Base-by-base conservation (phyloP, 352 stramenopile genomes). In the Phytophthora boehmeriae region DNA sequence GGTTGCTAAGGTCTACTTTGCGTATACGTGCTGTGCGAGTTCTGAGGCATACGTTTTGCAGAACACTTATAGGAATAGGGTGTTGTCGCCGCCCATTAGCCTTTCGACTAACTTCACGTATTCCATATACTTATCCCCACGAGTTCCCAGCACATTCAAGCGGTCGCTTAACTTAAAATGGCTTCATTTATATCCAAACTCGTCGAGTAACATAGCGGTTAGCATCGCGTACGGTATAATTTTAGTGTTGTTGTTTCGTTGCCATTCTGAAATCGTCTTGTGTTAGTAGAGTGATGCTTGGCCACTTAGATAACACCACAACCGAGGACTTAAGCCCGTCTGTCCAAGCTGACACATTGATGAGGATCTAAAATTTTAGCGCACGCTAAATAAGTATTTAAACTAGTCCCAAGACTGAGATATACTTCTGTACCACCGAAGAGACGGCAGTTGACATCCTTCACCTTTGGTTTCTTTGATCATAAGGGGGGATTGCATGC, bases 101-200 rank as follows among this genome's bases (percentile, higher is more conserved):
- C 53, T 43, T 51, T 61, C 42, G 13, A 61, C 53, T 20, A 52
- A 61, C 43, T 61, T 61, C 2, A 61, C 20, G 23, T 61, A 61
- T 30, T 61, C 53, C 0, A 61, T 11, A 13, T 46, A 61, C 5
- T n/a, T 61, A 5, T 14, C 34, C 45, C 53, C 53, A 54, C n/a
- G 53, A 47, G 22, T 61, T 43, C 6, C 32, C 30, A 16, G 6
- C 4, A 5, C 53, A 25, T 17, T 61, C 53, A 10, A 59, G 49
- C 51, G 38, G 23, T 49, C 38, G 28, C 22, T 59, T 1, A 59
- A 39, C 17, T 59, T 39, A 14, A 59, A 39, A 4, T 49, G 51
- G 61, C 38, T 13, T 9, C 6, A 17, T 20, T 63, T 44, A 44
- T 11, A 36, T 11, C 30, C 30, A 36, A 36, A 36, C 11, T 36